Evolutionary conservation across 73 alveolate genomes (phyloP), one percentile per base, ranked within the genome.

Genomic region (Symbiodinium pilosum): DNA sequence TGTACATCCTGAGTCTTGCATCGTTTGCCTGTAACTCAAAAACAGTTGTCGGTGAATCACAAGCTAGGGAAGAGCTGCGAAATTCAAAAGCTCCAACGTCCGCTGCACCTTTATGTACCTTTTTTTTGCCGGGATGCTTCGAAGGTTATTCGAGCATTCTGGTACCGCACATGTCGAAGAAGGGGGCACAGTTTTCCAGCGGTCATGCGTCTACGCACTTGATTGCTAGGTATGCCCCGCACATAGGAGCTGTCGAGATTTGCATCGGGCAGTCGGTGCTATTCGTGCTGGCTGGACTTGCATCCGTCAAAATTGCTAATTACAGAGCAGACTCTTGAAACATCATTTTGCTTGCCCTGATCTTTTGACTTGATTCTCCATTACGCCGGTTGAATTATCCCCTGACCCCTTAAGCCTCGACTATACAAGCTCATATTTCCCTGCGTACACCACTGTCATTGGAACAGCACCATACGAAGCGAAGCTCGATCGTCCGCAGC

Each of bases 171-270:
- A 30, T 64, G 81, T 64, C 81, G 81, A 64, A 64, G 81, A 64
- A 64, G 81, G 38, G 81, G 81, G 81, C 81, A 64, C 39, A 64
- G 81, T 64, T 64, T 64, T 64, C 81, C 81, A 20, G 81, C 81
- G 81, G 30, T 64, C 81, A 28, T 64, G 81, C 81, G 39, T 64
- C 81, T 20, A 64, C 81, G 81, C 81, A 64, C 81, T 64, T 64
- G 81, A 64, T 64, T 64, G 81, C 81, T 64, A 64, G 81, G 81
- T 64, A 64, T 64, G 81, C 81, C 81, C 81, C 81, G 81, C 81
- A 28, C 81, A 20, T 64, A 30, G 81, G 39, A 64, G 81, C 81
- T 64, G 81, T 64, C 41, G 81, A 28, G 81, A 64, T 28, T 30
- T 64, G 81, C 81, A 64, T 64, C 81, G 81, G 24, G 81, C 81